These are phyloP conservation scores for Xylariales sp. DNA, from an alignment of 2,329 filamentous ascomycete species.

Conservation along the genomic window DNA sequence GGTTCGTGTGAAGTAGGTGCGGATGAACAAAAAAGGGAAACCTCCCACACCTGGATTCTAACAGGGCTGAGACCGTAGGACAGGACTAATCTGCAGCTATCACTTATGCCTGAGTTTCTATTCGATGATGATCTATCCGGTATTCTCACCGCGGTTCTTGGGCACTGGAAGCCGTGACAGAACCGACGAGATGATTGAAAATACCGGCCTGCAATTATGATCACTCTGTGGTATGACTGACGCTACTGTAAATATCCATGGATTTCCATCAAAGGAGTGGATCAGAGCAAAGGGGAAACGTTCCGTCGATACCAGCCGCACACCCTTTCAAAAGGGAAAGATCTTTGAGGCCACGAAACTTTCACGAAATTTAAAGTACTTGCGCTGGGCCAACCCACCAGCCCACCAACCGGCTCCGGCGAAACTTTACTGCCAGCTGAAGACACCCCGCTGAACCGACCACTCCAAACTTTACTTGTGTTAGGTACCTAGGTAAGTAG, in stretches of 20 bases:
- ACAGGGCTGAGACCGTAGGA: no score
- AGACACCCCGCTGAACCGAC: no score
- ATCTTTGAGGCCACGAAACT: constrained; percentile 22
- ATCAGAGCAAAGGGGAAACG: constrained; percentile 76
- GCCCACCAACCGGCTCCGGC: constrained; percentile 1
- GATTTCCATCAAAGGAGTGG: constrained; percentile 43
- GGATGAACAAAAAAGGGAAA: no score
- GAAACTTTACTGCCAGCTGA: constrained; percentile 5
- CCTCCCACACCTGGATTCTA: no score
- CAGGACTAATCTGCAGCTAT: no score
- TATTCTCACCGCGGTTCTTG: constrained; percentile 35
- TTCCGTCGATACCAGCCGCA: constrained; percentile 71
- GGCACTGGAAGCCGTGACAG: constrained; percentile 22
- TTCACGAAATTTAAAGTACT: not conserved
- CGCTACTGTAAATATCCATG: constrained; percentile 56
- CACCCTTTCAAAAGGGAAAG: constrained; percentile 60
- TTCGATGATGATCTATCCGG: constrained; percentile 55
- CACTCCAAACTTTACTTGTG: no score
- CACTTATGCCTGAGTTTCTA: no score
- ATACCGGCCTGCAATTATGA: constrained; percentile 52
- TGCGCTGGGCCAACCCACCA: not conserved
- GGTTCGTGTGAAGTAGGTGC: no score
- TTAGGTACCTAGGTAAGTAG: no score
- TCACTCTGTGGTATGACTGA: constrained; percentile 74
- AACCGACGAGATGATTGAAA: constrained; percentile 21